These are phyloP conservation scores for Pisolithus microcarpus DNA, from an alignment of 768 basidiomycete species.

Conservation along the genomic window DNA sequence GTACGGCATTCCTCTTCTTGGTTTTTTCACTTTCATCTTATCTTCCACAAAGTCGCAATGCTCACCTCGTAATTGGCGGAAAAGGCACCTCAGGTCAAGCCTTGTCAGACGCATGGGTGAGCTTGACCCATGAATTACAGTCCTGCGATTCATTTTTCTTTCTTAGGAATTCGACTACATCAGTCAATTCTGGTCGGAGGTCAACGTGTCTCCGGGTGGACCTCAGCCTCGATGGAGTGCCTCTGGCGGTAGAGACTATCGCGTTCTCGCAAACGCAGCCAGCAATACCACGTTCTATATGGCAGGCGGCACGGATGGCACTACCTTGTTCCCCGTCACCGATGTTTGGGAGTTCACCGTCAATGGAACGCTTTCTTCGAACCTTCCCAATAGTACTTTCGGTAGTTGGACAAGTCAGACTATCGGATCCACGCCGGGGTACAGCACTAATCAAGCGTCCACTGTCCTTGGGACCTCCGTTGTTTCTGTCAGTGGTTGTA, in stretches of 20 bases:
- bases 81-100: conserved; percentile 46
- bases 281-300: conserved; percentile 69
- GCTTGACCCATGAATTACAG: conserved; percentile 11
- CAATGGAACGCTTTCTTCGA: conserved; percentile 66
- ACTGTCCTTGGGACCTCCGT: conserved; percentile 48
- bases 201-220: conserved; percentile 41
- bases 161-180: conserved; percentile 70
- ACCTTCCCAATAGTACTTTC: conserved; percentile 41
- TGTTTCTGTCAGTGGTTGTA: conserved; percentile 58
- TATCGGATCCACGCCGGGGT: conserved; percentile 28
- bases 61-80: conserved; percentile 70
- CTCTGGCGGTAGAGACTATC: conserved; percentile 65
- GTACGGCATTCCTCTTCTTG: conserved; percentile 35
- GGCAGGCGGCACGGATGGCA: conserved; percentile 59
- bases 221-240: conserved; percentile 67
- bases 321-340: conserved; percentile 40
- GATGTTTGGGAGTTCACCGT: conserved; percentile 68
- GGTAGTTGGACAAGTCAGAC: conserved; percentile 56
- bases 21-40: conserved; percentile 13
- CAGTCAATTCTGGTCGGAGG: conserved; percentile 69
- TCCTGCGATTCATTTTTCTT: not conserved
- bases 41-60: conserved; percentile 49
- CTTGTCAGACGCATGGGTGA: conserved; percentile 70
- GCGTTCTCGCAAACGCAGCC: conserved; percentile 24
- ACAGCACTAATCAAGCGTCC: conserved; percentile 45